Percentiles rank a stretch among this genome's conserved stretches.
Evolutionary conservation across 106 monocot species (phyloP).

Genomic region (Ottelia alismoides): DNA sequence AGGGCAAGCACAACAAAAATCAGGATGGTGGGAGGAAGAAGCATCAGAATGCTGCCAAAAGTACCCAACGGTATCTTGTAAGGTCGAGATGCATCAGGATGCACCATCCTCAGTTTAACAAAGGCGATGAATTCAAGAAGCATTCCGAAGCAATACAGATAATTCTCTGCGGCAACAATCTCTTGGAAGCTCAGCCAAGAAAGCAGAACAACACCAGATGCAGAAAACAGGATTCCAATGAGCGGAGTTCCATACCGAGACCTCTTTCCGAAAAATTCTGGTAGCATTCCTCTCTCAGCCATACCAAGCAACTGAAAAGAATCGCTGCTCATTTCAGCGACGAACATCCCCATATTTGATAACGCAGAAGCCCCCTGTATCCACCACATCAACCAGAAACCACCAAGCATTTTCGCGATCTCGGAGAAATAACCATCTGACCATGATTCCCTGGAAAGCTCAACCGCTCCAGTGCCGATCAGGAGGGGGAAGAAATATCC

Average conservation of each 20-base stretch:
- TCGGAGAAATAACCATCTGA: slow-evolving; percentile 57
- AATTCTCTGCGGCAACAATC: slow-evolving; percentile 66
- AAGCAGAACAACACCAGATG: slow-evolving; percentile 50
- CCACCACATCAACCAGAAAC: slow-evolving; percentile 49
- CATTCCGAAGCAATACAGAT: slow-evolving; percentile 67
- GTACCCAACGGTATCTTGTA: slow-evolving; percentile 57
- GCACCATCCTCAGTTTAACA: slow-evolving; percentile 28
- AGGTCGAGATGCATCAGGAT: slow-evolving; percentile 26
- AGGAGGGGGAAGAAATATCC: slow-evolving; percentile 48
- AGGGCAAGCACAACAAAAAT: slow-evolving; percentile 39
- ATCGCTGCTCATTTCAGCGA: slow-evolving; percentile 68
- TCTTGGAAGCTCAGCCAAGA: slow-evolving; percentile 77
- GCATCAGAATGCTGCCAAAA: slow-evolving; percentile 38
- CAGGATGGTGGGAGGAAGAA: slow-evolving; percentile 40
- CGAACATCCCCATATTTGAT: slow-evolving; percentile 66
- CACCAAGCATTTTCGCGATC: slow-evolving; percentile 37
- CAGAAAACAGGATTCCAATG: slow-evolving; percentile 58
- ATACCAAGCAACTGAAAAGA: slow-evolving; percentile 71
- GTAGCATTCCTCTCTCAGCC: slow-evolving; percentile 72
- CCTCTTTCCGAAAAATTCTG: slow-evolving; percentile 38
- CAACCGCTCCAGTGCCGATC: slow-evolving; percentile 36
- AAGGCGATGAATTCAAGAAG: slow-evolving; percentile 53
- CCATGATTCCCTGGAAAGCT: slow-evolving; percentile 38
- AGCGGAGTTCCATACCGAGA: slow-evolving; percentile 46
- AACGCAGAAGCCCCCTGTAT: slow-evolving; percentile 45